Conservation (phyloP, 371 early-diverging fungal species). For the Apophysomyces trapeziformis region DNA sequence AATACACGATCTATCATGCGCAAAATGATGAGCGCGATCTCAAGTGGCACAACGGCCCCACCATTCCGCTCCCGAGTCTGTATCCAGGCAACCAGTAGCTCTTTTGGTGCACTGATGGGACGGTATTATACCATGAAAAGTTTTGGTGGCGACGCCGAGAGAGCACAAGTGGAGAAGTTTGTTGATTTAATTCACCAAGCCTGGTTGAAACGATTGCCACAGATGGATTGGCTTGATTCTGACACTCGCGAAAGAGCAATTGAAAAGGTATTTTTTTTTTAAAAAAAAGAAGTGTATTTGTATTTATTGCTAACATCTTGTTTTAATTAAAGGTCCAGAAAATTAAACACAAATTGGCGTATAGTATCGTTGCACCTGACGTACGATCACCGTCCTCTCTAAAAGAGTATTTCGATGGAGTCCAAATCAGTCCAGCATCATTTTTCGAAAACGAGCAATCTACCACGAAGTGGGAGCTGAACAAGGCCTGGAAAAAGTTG, state of each 20-base stretch:
- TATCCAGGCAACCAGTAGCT: slow-evolving; percentile 34
- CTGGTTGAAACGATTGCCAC: slow-evolving; percentile 48
- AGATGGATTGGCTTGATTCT: slow-evolving; percentile 59
- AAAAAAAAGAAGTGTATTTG: not conserved
- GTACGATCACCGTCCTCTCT: slow-evolving; percentile 51
- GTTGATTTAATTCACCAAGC: slow-evolving; percentile 53
- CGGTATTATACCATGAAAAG: slow-evolving; percentile 57
- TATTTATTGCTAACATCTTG: not conserved
- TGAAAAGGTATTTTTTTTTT: slow-evolving; percentile 53
- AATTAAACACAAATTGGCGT: slow-evolving; percentile 53
- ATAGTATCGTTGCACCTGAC: slow-evolving; percentile 50
- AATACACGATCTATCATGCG: slow-evolving; percentile 22
- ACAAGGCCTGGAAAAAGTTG: slow-evolving; percentile 34
- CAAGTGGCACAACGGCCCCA: slow-evolving; percentile 35
- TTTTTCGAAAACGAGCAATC: slow-evolving; percentile 58
- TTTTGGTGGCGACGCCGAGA: slow-evolving; percentile 46
- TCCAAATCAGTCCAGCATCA: slow-evolving; percentile 32
- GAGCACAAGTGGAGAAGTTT: slow-evolving; percentile 48
- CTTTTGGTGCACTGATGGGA: slow-evolving; percentile 57
- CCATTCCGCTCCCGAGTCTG: slow-evolving; percentile 55
- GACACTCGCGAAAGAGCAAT: slow-evolving; percentile 48
- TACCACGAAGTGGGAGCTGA: slow-evolving; percentile 26
- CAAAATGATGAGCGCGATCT: slow-evolving; percentile 24
- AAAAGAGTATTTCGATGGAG: slow-evolving; percentile 46
- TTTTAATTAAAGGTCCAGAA: slow-evolving; percentile 22